Percentiles rank a stretch among this genome's conserved stretches.
Conservation (phyloP, 1,284 basidiomycete genomes). For the Termitomyces sp. region DNA sequence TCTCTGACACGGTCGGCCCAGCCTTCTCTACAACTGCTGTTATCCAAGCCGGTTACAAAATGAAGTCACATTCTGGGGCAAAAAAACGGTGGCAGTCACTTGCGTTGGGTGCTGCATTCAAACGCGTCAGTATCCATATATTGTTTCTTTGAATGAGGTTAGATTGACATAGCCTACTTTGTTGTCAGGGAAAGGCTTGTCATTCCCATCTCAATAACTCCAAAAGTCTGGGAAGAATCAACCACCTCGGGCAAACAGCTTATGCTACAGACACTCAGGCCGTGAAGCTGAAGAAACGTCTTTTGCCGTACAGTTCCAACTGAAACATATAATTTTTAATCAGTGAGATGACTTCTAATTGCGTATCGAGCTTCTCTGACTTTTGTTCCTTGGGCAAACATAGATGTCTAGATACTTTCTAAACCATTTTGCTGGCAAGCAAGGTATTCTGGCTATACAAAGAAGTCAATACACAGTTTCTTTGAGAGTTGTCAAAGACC, state of each 20-base stretch:
- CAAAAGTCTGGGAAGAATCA: slow-evolving; percentile 63
- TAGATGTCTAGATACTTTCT: slow-evolving; percentile 5
- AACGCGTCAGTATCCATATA: slow-evolving; percentile 47
- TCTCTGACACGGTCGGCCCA: slow-evolving; percentile 25
- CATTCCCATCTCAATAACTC: slow-evolving; percentile 68
- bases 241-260: slow-evolving; percentile 56
- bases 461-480: not conserved
- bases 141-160: not conserved
- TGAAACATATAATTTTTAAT: slow-evolving; percentile 20
- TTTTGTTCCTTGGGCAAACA: slow-evolving; percentile 1
- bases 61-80: slow-evolving; percentile 75
- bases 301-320: slow-evolving; percentile 65
- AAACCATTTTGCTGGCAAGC: not conserved
- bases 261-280: slow-evolving; percentile 65
- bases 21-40: slow-evolving; percentile 45
- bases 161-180: not conserved
- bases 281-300: slow-evolving; percentile 55
- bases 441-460: not conserved
- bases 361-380: not conserved
- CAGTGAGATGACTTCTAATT: not conserved
- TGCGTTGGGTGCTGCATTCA: slow-evolving; percentile 60
- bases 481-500: not conserved
- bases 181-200: slow-evolving; percentile 56
- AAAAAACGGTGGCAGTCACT: slow-evolving; percentile 77
- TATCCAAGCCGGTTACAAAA: slow-evolving; percentile 51